A percentile compares a stretch with the other conserved stretches of the same genome.
phyloP scores from a whole-genome alignment of 176 grass and related monocot species.

The Bothriochloa decipiens region DNA sequence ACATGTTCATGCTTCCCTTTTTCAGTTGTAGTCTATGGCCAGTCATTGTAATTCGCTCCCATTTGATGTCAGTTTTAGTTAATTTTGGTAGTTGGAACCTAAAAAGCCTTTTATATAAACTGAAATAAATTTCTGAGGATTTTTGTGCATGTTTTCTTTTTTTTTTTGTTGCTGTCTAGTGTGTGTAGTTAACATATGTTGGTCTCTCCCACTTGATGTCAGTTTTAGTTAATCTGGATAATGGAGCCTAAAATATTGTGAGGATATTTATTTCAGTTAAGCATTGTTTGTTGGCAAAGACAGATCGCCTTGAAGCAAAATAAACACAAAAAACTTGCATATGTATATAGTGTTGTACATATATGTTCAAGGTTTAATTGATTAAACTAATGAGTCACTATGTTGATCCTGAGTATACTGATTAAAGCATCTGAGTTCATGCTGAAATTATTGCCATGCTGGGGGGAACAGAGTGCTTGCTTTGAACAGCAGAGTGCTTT shows the following conservation, averaged over 20 bases:
- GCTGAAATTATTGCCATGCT: neutral
- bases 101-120: neutral
- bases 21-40: neutral
- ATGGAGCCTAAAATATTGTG: neutral
- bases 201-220: constrained; percentile 23
- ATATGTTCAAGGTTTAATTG: constrained; percentile 4
- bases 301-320: neutral
- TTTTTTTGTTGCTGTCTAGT: neutral
- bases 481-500: neutral
- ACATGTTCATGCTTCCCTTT: constrained; percentile 20
- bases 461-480: neutral
- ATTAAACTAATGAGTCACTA: neutral
- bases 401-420: neutral
- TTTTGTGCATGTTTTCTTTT: constrained; percentile 6
- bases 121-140: neutral
- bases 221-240: constrained; percentile 14
- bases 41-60: constrained; percentile 18
- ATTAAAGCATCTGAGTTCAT: neutral
- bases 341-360: neutral
- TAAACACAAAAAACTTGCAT: neutral
- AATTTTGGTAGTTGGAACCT: constrained; percentile 29
- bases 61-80: constrained; percentile 19
- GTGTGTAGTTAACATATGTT: neutral
- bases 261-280: constrained; percentile 6
- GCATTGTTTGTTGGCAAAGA: neutral